A percentile compares a stretch with the other conserved stretches of the same genome.
Evolutionary conservation across 208 protist species (phyloP).

Genomic region (Kentomonas sorsogonicus): DNA sequence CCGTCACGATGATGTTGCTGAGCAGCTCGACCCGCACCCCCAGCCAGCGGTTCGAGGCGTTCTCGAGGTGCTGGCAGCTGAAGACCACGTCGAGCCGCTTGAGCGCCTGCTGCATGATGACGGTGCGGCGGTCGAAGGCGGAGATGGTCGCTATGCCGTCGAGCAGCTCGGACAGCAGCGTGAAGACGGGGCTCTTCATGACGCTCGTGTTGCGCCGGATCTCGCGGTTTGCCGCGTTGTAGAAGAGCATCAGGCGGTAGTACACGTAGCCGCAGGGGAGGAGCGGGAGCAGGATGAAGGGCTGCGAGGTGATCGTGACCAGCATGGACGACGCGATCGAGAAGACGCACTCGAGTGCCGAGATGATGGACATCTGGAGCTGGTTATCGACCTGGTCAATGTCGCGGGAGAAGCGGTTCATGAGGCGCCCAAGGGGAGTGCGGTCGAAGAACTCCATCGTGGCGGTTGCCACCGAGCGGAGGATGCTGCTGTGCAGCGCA

Average conservation of each 20-base stretch:
- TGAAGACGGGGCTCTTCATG: constrained; percentile 78
- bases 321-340: constrained; percentile 42
- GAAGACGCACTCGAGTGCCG: constrained; percentile 52
- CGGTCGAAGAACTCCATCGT: constrained; percentile 92
- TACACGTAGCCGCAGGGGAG: constrained; percentile 71
- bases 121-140: constrained; percentile 31
- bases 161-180: constrained; percentile 83
- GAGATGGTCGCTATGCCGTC: constrained; percentile 77
- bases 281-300: constrained; percentile 35
- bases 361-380: constrained; percentile 48
- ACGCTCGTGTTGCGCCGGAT: constrained; percentile 79
- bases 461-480: constrained; percentile 37
- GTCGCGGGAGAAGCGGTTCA: constrained; percentile 95
- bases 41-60: constrained; percentile 76
- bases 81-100: constrained; percentile 56
- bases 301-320: constrained; percentile 39
- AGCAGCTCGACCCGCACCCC: constrained; percentile 80
- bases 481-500: constrained; percentile 43
- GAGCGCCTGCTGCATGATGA: constrained; percentile 50
- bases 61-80: constrained; percentile 28
- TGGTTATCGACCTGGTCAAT: constrained; percentile 65
- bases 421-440: constrained; percentile 90
- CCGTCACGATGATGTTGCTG: constrained; percentile 54
- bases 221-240: constrained; percentile 68
- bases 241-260: constrained; percentile 88